phyloP scores from a whole-genome alignment of 768 basidiomycete genomes.

The Multifurca ochricompacta region DNA sequence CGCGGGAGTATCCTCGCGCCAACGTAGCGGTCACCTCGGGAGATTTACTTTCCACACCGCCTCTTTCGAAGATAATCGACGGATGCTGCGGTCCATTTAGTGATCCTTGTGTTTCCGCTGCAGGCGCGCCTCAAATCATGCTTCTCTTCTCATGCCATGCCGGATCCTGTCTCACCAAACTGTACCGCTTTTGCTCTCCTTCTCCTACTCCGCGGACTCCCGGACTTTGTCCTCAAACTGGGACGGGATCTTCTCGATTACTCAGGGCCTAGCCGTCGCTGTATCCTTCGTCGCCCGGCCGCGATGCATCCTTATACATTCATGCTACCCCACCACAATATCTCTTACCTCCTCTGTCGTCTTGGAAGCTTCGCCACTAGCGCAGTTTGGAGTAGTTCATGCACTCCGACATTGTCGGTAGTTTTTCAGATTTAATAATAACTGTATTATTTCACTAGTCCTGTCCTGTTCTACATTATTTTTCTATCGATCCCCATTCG shows the following conservation, averaged over 20 bases:
- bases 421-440: not conserved
- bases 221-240: conserved; percentile 5
- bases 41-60: conserved; percentile 16
- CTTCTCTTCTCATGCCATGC: conserved; percentile 14
- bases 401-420: not conserved
- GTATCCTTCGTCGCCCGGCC: not conserved
- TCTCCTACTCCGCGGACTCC: conserved; percentile 13
- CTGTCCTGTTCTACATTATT: not conserved
- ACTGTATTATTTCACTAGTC: not conserved
- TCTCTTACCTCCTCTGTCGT: not conserved
- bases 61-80: conserved; percentile 11
- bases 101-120: conserved; percentile 8
- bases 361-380: not conserved
- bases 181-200: not conserved
- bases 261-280: conserved; percentile 3
- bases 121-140: not conserved
- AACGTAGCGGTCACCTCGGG: conserved; percentile 9
- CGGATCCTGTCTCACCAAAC: conserved; percentile 5
- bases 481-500: not conserved
- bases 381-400: not conserved
- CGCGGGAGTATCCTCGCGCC: conserved; percentile 13
- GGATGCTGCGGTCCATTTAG: conserved; percentile 4
- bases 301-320: not conserved
- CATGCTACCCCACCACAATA: not conserved
- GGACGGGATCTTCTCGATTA: conserved; percentile 4